Evolutionary conservation across 23 red algal genomes (phyloP), one percentile per base, ranked within the genome.

Genomic region (Agarophyton chilense): DNA sequence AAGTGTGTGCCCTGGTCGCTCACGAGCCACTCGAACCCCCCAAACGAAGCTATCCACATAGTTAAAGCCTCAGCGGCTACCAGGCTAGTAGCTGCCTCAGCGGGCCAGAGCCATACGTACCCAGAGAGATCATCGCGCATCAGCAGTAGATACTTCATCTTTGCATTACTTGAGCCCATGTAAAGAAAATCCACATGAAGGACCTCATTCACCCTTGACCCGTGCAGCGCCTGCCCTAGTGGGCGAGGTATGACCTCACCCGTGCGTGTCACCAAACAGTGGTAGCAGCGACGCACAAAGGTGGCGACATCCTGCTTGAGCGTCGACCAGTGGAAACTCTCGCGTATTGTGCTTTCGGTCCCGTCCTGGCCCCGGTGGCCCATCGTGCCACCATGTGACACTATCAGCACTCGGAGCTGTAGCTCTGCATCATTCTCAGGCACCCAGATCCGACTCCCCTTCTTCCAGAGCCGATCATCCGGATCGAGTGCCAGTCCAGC

Each of bases 281-380:
- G 55, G 18, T 79, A 19, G 36, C 72, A 90, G 2, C 16, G 7
- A 4, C 13, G 7, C 4, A 90, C 72, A 28, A 90, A 90, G 16
- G 36, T 42, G 2, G 28, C 25, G 33, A 79, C 65, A 19, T 90
- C 86, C 6, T 47, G 13, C 2, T 21, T 62, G 25, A 77, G 31
- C 33, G 28, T n/a, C 40, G 16, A 16, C 66, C 84, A 89, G 0
- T 44, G 34, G 50, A 89, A 89, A 10, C 40, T 77, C 24, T 63
- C 67, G 24, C 26, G 10, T 10, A 78, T 3, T 42, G 2, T 78
- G 10, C 50, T 78, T 65, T 36, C 1, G n/a, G 84, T 89, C 18
- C 49, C 84, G 34, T 89, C 70, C 17, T 16, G 21, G 43, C 70
- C 84, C 51, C 84, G 25, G 31, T 89, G 84, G 12, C 84, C 44